phyloP scores from a whole-genome alignment of 148 eudicot species.

The Vaccinium darrowii region DNA sequence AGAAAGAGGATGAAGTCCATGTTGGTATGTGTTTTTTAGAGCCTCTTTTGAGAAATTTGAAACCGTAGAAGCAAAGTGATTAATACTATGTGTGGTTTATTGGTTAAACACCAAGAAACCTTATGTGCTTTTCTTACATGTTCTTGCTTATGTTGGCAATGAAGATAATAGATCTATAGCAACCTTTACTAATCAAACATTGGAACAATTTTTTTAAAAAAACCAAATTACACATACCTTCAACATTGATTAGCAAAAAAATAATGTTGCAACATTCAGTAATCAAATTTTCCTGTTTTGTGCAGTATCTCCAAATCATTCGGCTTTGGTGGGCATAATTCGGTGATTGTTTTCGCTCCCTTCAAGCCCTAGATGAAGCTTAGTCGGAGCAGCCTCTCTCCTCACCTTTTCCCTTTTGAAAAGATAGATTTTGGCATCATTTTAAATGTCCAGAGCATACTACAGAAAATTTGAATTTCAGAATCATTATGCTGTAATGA shows the following conservation, averaged over 20 bases:
- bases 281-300: constrained; percentile 1
- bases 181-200: neutral
- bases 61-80: no score
- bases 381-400: neutral
- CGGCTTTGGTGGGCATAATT: constrained; percentile 63
- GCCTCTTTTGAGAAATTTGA: no score
- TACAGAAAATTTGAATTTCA: neutral
- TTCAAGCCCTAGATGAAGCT: constrained; percentile 34
- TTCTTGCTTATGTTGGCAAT: neutral
- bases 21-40: no score
- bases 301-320: constrained; percentile 61
- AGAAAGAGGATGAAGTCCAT: constrained; percentile 21
- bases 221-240: neutral
- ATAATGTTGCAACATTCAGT: neutral
- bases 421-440: constrained; percentile 13
- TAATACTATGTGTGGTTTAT: neutral
- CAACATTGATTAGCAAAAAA: neutral
- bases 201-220: neutral
- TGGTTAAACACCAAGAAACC: neutral
- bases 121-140: neutral
- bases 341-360: constrained; percentile 55
- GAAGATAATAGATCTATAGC: neutral
- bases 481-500: no score
- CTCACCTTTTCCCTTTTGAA: neutral
- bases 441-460: neutral